Conservation (phyloP, 2,329 filamentous ascomycete genomes). For the Aspergillus fumigatiaffinis region DNA sequence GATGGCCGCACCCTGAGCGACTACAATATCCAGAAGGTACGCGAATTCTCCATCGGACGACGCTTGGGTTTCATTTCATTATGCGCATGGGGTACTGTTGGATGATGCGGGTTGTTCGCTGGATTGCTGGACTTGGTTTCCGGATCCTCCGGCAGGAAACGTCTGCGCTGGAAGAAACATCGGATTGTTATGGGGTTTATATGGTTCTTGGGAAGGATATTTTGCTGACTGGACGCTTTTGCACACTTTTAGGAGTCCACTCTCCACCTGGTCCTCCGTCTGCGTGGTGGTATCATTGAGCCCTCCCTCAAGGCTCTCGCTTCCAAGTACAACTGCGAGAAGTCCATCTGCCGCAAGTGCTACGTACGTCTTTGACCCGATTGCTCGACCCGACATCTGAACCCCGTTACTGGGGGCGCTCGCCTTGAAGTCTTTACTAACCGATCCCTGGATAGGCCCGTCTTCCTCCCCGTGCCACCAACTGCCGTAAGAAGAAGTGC, state of each 20-base stretch:
- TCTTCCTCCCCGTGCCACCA: constrained; percentile 96
- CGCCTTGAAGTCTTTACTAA: background rate
- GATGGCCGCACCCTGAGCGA: constrained; percentile 94
- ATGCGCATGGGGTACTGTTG: background rate
- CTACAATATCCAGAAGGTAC: constrained; percentile 99
- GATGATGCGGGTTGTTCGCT: constrained; percentile 3
- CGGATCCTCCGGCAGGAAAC: background rate
- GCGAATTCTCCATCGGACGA: constrained; percentile 27
- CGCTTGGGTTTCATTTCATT: constrained; percentile 5
- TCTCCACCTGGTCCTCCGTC: constrained; percentile 96
- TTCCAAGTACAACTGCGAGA: constrained; percentile 99
- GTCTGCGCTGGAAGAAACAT: background rate
- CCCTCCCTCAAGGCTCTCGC: constrained; percentile 97
- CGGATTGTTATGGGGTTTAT: background rate
- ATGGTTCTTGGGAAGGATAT: constrained; percentile 5
- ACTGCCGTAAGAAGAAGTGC: constrained; percentile 99
- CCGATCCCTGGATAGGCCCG: constrained; percentile 51
- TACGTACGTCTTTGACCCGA: constrained; percentile 64
- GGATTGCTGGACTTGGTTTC: background rate
- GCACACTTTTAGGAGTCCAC: constrained; percentile 73
- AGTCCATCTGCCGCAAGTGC: constrained; percentile 99
- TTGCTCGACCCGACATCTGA: background rate
- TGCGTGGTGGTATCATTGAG: constrained; percentile 99
- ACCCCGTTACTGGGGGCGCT: background rate
- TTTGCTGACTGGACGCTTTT: constrained; percentile 29